Percentiles rank a stretch among this genome's conserved stretches.
These are phyloP conservation scores for Juglanconis sp. DNA, from an alignment of 2,329 filamentous ascomycete genomes.

Conservation along the genomic window DNA sequence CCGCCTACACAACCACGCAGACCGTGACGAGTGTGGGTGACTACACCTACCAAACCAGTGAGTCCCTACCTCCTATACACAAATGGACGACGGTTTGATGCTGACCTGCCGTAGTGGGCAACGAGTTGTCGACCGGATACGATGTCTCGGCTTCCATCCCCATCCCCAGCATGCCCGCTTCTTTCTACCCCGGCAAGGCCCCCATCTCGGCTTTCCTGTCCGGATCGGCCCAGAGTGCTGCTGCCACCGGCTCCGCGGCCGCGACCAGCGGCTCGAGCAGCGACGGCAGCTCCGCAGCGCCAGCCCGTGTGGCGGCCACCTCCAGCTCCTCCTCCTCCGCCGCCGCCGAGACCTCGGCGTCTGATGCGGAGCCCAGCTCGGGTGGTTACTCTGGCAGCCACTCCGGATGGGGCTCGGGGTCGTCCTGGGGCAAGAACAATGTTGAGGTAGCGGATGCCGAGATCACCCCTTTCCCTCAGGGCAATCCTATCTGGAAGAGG, in stretches of 20 bases:
- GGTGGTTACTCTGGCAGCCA: neutral
- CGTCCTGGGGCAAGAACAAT: neutral
- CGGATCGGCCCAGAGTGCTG: neutral
- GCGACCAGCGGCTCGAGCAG: neutral
- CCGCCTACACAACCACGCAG: slow-evolving; percentile 20
- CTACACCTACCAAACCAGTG: slow-evolving; percentile 21
- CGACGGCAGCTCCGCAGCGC: neutral
- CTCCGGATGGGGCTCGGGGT: neutral
- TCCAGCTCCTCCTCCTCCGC: neutral
- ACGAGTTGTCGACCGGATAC: slow-evolving; percentile 12
- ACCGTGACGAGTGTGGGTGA: slow-evolving; percentile 17
- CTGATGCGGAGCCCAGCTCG: neutral
- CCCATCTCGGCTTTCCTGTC: slow-evolving; percentile 16
- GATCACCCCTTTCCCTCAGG: neutral
- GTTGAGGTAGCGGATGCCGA: neutral
- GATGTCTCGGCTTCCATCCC: slow-evolving; percentile 14
- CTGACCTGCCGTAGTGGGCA: slow-evolving; percentile 6
- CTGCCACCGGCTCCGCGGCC: neutral
- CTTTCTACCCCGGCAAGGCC: slow-evolving; percentile 14
- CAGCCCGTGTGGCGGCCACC: neutral
- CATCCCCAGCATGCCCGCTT: slow-evolving; percentile 16
- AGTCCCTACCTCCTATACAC: neutral
- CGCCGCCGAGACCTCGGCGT: neutral
- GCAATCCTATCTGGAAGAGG: neutral
- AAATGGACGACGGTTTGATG: neutral